Evolutionary conservation across 1,284 basidiomycete species (phyloP).

Genomic region (Cystobasidium sp.): DNA sequence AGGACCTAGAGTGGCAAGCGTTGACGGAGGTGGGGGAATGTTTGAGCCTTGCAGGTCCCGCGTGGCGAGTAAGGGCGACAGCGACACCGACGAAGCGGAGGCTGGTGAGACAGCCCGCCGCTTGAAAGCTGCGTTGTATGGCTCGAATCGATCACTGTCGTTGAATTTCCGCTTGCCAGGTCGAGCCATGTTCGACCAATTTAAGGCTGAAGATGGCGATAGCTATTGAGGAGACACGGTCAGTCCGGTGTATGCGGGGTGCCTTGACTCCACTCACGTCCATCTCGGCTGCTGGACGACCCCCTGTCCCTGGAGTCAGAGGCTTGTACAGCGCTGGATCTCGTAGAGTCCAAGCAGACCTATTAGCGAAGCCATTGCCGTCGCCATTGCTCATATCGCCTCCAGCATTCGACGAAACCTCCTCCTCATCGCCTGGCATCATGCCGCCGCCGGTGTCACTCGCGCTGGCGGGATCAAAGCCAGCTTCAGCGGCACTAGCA

Average conservation of each 20-base stretch:
- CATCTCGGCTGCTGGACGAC: constrained; percentile 5
- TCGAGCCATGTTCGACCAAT: constrained; percentile 20
- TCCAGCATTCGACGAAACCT: constrained; percentile 9
- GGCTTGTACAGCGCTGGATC: constrained; percentile 30
- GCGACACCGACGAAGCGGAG: constrained; percentile 36
- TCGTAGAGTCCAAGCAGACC: constrained; percentile 19
- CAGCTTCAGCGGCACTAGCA: constrained; percentile 21
- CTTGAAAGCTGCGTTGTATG: constrained; percentile 37
- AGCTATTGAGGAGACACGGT: background rate
- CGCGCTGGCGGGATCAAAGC: constrained; percentile 17
- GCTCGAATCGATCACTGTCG: constrained; percentile 38
- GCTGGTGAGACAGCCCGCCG: constrained; percentile 37
- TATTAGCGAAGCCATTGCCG: background rate
- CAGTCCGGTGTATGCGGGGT: too few relatives aligned
- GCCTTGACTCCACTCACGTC: constrained; percentile 12
- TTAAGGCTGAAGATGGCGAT: constrained; percentile 31
- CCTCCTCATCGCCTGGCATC: constrained; percentile 31
- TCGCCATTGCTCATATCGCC: background rate
- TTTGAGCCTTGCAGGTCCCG: constrained; percentile 14
- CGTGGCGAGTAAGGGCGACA: constrained; percentile 29
- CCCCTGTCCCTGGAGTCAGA: constrained; percentile 3
- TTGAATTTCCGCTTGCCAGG: constrained; percentile 42
- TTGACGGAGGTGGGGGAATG: constrained; percentile 10
- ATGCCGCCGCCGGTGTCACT: constrained; percentile 19
- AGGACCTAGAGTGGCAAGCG: constrained; percentile 27